Conservation (phyloP, 73 alveolate genomes). For the Tetrahymena borealis region DNA sequence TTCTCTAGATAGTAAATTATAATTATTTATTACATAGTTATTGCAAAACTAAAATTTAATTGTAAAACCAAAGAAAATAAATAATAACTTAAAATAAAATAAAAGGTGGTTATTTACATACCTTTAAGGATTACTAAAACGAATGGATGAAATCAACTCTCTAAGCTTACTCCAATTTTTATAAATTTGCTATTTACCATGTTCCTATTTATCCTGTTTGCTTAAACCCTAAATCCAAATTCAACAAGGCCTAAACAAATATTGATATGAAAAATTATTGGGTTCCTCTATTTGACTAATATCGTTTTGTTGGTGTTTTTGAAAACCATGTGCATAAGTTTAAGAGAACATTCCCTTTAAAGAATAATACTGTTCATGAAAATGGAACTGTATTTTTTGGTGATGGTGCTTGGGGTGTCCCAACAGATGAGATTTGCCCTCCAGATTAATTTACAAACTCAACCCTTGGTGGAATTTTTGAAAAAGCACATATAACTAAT, state of each 20-base stretch:
- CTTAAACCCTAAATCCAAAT: not conserved
- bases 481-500: constrained; percentile 1
- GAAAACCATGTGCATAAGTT: constrained; percentile 54
- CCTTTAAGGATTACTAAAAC: constrained; percentile 22
- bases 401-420: constrained; percentile 50
- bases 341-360: constrained; percentile 49
- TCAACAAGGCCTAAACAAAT: not conserved
- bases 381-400: constrained; percentile 58
- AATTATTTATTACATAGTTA: too few species aligned
- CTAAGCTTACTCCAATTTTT: not conserved
- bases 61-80: too few species aligned
- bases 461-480: constrained; percentile 28
- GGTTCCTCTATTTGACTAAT: constrained; percentile 54
- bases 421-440: not conserved
- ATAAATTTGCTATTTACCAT: constrained; percentile 44
- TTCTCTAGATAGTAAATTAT: constrained; percentile 36
- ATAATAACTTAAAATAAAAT: too few species aligned
- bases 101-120: constrained; percentile 34
- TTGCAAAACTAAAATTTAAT: too few species aligned
- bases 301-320: constrained; percentile 28
- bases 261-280: constrained; percentile 24
- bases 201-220: constrained; percentile 51
- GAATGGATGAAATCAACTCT: constrained; percentile 36
- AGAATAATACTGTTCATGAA: constrained; percentile 8
- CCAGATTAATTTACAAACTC: constrained; percentile 5